Base-by-base conservation (phyloP, 306 rosid genomes). In the Lathyrus tuberosus region DNA sequence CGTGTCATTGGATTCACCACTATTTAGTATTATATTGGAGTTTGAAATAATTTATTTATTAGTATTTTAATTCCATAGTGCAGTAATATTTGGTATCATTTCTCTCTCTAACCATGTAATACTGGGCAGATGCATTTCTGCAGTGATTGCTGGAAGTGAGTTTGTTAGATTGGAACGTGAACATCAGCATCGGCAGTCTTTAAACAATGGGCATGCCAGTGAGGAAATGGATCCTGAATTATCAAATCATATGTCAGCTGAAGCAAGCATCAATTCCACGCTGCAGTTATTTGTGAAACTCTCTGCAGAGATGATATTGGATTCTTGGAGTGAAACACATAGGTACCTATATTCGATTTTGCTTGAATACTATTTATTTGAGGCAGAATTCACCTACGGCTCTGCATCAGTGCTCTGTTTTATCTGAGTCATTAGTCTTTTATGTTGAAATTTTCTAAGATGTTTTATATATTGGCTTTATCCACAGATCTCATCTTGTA, bases 101-200 rank as follows among this genome's bases (percentile, higher is more conserved):
- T 66, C 52, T 57, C 47, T n/a, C 67, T 67, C 61, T 67, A 69
- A 57, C 51, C 10, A 65, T 48, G 59, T 84, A 59, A 76, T 69
- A 20, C 73, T 37, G 48, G 69, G 84, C 96, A 94, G 98, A 87
- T 94, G 96, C 75, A 85, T 94, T 72, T 84, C 90, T 76, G 92
- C 98, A 68, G 98, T 94, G 41, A 77, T 90, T 71, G 92, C 95
- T 3, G 97, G 97, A 81, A 88, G 98, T 47, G 98, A 94, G 81
- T 87, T 70, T 71, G 92, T 94, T 74, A 87, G 97, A 86, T 77
- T 94, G 89, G 97, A 91, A 76, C 88, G 88, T 28, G 97, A 90
- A 43, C 69, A 86, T 66, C 89, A 80, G 82, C 92, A 84, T 74
- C 86, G 91, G 59, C 86, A 72, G 37, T 78, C 90, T 76, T 82